These are phyloP conservation scores for Hypoxylon sp. DNA, from an alignment of 2,329 filamentous ascomycete species.

Conservation along the genomic window DNA sequence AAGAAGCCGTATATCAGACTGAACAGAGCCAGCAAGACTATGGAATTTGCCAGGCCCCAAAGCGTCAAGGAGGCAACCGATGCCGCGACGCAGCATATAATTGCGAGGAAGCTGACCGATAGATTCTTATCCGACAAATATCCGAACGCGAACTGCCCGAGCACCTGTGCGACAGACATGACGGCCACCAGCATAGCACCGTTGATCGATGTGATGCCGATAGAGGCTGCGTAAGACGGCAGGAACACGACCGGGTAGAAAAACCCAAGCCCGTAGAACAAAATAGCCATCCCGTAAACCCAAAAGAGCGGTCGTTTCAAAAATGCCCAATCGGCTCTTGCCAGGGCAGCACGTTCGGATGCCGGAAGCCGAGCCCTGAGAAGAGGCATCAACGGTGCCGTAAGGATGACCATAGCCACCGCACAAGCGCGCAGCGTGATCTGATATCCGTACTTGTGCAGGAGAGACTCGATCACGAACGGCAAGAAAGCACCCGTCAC, in stretches of 20 bases:
- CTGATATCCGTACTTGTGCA: slow-evolving; percentile 8
- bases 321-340: slow-evolving; percentile 6
- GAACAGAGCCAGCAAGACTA: slow-evolving; percentile 2
- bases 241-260: slow-evolving; percentile 10
- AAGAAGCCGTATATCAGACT: slow-evolving; percentile 20
- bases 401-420: slow-evolving; percentile 7
- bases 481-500: slow-evolving; percentile 9
- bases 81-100: slow-evolving; percentile 6
- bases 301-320: slow-evolving; percentile 8
- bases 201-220: slow-evolving; percentile 1
- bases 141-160: slow-evolving; percentile 15
- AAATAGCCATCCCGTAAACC: slow-evolving; percentile 9
- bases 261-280: slow-evolving; percentile 7
- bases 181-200: slow-evolving; percentile 9
- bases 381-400: slow-evolving; percentile 7
- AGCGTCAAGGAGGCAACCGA: slow-evolving; percentile 1
- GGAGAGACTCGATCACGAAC: slow-evolving; percentile 6
- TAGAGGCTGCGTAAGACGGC: slow-evolving; percentile 10
- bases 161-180: slow-evolving; percentile 9
- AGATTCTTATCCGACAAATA: slow-evolving; percentile 15
- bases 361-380: slow-evolving; percentile 4
- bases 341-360: slow-evolving; percentile 7
- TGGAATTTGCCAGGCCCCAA: slow-evolving; percentile 9
- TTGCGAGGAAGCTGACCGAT: slow-evolving; percentile 6
- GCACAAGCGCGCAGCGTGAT: slow-evolving; percentile 5